Conservation (phyloP, 805 yeast genomes). For the Saccharomycopsis fodiens region DNA sequence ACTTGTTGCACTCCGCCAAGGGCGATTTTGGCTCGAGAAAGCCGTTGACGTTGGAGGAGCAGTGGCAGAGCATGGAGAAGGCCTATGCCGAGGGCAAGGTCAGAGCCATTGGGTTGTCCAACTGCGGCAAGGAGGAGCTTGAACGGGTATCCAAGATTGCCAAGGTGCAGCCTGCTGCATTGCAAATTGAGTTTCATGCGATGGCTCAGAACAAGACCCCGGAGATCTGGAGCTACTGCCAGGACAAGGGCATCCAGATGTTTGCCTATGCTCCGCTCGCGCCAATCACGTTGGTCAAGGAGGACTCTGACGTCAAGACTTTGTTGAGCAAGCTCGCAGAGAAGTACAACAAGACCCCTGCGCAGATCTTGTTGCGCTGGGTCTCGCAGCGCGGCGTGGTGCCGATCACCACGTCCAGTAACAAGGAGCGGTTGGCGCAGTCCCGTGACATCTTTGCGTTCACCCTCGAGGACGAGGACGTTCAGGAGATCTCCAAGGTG, state of each 20-base stretch:
- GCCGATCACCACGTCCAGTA: conserved; percentile 70
- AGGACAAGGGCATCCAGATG: conserved; percentile 41
- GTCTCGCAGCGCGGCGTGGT: conserved; percentile 54
- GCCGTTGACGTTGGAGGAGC: conserved; percentile 37
- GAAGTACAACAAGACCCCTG: conserved; percentile 52
- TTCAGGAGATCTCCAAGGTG: conserved; percentile 31
- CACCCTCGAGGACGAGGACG: conserved; percentile 44
- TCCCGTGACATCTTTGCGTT: conserved; percentile 51
- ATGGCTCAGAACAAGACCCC: conserved; percentile 62
- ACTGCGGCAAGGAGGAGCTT: conserved; percentile 41
- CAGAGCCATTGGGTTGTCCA: conserved; percentile 55
- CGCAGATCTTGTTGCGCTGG: conserved; percentile 67
- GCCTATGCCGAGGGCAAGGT: conserved; percentile 46
- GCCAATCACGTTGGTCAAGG: conserved; percentile 45
- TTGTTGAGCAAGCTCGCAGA: conserved; percentile 37
- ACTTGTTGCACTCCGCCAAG: conserved; percentile 42
- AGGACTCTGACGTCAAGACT: conserved; percentile 36
- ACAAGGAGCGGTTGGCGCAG: conserved; percentile 47
- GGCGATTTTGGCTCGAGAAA: conserved; percentile 28
- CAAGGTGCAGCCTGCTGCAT: conserved; percentile 42
- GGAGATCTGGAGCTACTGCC: conserved; percentile 43
- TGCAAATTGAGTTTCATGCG: conserved; percentile 62
- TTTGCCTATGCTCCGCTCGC: conserved; percentile 67
- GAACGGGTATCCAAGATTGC: conserved; percentile 32
- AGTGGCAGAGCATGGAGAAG: conserved; percentile 45